These are phyloP conservation scores for Closterium sp. DNA, from an alignment of 139 green algal species.

Conservation along the genomic window DNA sequence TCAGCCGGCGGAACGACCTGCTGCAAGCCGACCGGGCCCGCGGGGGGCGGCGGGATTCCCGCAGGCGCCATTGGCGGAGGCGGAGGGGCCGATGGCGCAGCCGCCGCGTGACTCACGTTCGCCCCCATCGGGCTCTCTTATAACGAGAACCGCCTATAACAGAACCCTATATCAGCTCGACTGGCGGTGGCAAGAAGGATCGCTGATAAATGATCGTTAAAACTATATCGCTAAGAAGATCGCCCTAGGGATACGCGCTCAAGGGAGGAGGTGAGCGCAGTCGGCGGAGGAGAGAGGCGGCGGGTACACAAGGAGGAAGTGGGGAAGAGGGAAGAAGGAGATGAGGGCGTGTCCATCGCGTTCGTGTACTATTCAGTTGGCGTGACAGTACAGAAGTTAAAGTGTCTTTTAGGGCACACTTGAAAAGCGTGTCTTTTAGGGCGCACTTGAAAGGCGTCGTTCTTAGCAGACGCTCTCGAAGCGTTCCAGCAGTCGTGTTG, in stretches of 20 bases:
- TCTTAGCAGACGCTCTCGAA: no score
- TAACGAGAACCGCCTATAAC: neutral
- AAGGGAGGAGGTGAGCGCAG: neutral
- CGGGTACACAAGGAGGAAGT: neutral
- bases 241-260: neutral
- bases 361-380: no score
- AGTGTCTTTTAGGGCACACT: no score
- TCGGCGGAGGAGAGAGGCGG: neutral
- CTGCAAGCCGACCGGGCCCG: slow-evolving; percentile 4
- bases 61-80: neutral
- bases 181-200: neutral
- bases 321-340: neutral
- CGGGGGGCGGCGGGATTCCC: neutral
- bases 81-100: slow-evolving; percentile 13
- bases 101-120: slow-evolving; percentile 30
- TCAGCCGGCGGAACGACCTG: slow-evolving; percentile 5
- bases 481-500: no score
- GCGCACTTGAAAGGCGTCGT: no score
- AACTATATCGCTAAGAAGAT: neutral
- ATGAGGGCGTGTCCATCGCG: no score
- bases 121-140: slow-evolving; percentile 13
- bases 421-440: no score
- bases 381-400: no score
- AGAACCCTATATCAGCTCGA: neutral
- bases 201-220: neutral